Evolutionary conservation across 495 filamentous ascomycete species (phyloP), one percentile per base, ranked within the genome.

Genomic region (Podospora fimiseda): DNA sequence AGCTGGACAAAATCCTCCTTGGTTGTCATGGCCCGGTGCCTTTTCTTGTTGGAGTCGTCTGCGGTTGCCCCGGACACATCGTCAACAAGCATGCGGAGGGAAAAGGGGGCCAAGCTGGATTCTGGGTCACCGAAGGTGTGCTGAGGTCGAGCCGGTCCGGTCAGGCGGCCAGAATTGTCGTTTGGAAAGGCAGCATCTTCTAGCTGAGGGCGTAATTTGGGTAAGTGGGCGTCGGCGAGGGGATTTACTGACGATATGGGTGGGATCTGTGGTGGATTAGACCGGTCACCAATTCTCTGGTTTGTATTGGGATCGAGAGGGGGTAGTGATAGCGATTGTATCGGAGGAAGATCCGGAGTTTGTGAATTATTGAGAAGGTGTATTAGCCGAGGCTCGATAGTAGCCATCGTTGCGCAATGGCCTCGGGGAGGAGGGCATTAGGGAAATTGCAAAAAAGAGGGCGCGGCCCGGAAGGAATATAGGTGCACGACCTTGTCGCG

Each of bases 321-420:
- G 43, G 72, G 70, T 6, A 76, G 62, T 37, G 70, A 76, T 21
- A 66, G 39, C 24, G 59, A 55, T 15, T 59, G 70, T 49, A 77
- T 66, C 24, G 75, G 73, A 23, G 75, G 74, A 6, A 76, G 71
- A 43, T 62, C 60, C 54, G 65, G 65, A 46, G 63, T 68, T 55
- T 65, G 72, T 53, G 69, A 65, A 56, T 73, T 71, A 64, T 79
- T 79, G 62, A 81, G 70, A 48, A 81, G 70, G 62, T 79, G 73
- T 58, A 78, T 80, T 38, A 81, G 70, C 62, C 76, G 70, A 57
- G 78, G 78, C 74, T 81, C 78, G 65, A 80, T 79, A 50, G 75
- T 80, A 58, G 74, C 74, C 74, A 77, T 77, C 65, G 67, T 76
- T 67, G 53, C 57, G 46, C 57, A 59, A 63, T 54, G 59, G 58